Percentiles rank a stretch among this genome's conserved stretches.
phyloP scores from a whole-genome alignment of 768 basidiomycete genomes.

The Trametes meyenii region DNA sequence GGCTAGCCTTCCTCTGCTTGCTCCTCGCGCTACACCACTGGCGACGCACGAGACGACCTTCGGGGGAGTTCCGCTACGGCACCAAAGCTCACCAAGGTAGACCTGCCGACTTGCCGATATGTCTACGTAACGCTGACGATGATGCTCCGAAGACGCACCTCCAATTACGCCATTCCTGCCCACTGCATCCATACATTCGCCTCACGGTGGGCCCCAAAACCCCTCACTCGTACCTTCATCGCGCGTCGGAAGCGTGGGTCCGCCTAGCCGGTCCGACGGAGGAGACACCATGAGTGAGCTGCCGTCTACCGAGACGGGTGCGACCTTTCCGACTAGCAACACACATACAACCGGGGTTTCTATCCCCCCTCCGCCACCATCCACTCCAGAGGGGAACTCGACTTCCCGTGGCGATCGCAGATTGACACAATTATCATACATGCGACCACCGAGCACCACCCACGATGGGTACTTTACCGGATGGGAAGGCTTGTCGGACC shows the following conservation, averaged over 20 bases:
- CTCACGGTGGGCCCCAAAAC: background rate
- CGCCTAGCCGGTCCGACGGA: background rate
- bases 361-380: background rate
- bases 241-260: too few relatives aligned
- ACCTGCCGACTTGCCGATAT: background rate
- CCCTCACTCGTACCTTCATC: background rate
- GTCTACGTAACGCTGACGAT: background rate
- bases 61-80: background rate
- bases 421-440: background rate
- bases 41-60: background rate
- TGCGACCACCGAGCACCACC: background rate
- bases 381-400: too few relatives aligned
- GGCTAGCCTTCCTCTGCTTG: background rate
- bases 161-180: background rate
- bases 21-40: background rate
- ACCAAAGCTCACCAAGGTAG: conserved; percentile 1
- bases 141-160: background rate
- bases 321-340: background rate
- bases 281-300: background rate
- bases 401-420: background rate
- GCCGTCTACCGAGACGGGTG: background rate
- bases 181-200: background rate
- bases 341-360: background rate
- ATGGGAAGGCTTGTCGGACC: background rate
- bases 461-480: background rate